phyloP scores from a whole-genome alignment of 352 stramenopile genomes.

The Phytophthora agathidicida region DNA sequence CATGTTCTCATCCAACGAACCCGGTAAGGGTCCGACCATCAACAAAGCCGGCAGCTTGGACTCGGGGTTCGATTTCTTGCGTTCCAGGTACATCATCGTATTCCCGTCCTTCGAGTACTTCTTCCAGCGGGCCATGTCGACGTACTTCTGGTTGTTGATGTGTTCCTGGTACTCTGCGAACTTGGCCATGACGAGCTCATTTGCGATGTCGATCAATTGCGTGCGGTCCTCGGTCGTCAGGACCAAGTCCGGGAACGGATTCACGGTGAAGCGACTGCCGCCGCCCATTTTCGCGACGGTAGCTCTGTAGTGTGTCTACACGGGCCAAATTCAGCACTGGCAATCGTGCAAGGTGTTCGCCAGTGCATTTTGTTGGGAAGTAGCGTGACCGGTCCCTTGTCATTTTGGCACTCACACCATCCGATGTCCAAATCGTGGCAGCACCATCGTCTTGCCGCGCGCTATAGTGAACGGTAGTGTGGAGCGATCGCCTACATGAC shows the following conservation, averaged over 20 bases:
- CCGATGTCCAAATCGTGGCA: slow-evolving; percentile 6
- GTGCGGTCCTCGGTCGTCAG: slow-evolving; percentile 7
- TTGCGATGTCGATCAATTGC: slow-evolving; percentile 20
- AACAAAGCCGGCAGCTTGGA: slow-evolving; percentile 31
- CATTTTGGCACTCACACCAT: slow-evolving; percentile 6
- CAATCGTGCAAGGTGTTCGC: neutral
- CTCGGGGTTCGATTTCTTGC: slow-evolving; percentile 23
- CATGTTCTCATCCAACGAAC: slow-evolving; percentile 47
- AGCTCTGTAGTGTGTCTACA: neutral
- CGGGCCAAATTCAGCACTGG: slow-evolving; percentile 7
- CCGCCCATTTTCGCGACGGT: slow-evolving; percentile 11
- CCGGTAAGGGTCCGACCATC: slow-evolving; percentile 34
- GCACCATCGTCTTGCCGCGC: neutral
- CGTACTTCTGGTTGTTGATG: slow-evolving; percentile 24
- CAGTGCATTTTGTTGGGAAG: neutral
- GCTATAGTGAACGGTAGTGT: slow-evolving; percentile 1
- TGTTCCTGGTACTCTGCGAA: slow-evolving; percentile 32
- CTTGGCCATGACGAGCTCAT: slow-evolving; percentile 26
- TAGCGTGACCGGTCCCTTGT: slow-evolving; percentile 1
- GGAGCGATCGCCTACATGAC: too few relatives aligned
- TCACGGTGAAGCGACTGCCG: slow-evolving; percentile 29
- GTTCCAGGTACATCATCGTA: slow-evolving; percentile 26
- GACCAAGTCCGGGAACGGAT: slow-evolving; percentile 28
- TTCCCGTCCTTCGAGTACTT: slow-evolving; percentile 21
- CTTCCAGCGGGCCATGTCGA: slow-evolving; percentile 29